Evolutionary conservation across 2,329 filamentous ascomycete species (phyloP), one percentile per base, ranked within the genome.

Genomic region (Alternaria rosae): DNA sequence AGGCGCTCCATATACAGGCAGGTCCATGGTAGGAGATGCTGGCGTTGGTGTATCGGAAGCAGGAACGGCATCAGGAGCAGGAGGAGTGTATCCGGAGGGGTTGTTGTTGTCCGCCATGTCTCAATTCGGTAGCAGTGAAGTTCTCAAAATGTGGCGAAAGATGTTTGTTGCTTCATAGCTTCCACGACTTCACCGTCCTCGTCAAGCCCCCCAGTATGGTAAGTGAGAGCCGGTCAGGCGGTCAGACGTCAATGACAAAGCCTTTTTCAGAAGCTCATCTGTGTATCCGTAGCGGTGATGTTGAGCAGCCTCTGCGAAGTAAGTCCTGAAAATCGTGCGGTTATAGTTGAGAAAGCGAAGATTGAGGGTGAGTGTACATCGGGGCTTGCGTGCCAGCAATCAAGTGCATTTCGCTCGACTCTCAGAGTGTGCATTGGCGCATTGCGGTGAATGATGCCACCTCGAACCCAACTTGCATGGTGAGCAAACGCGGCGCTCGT

Each of bases 391-490:
- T 35, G 20, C 7, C 28, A 13, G 35, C 30, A 51, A n/a, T 35
- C 28, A 38, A 12, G 2, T 35, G 10, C 30, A 23, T 17, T 38
- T 30, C 20, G 20, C 13, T 51, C 38, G 20, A 57, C 62, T 57
- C 61, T 54, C 41, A 28, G 59, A 62, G 47, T 41, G 62, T 56
- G 54, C 41, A 54, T 55, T 32, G 20, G 62, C 58, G 52, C 41
- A 54, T 55, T 32, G n/a, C 26, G 57, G 53, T 61, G 45, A 56
- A 43, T 30, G 35, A 42, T 57, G 32, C 12, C 26, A 35, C 7
- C 35, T 17, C n/a, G 3, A 4, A 15, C 28, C 41, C 15, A 53
- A 30, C 41, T 15, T 15, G 44, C 11, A 5, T 52, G 7, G 13
- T 25, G 15, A 10, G 44, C 53, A 43, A 53, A 70, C 25, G 25